Evolutionary conservation across 768 basidiomycete species (phyloP).

Genomic region (Tricholoma hemisulphureum): DNA sequence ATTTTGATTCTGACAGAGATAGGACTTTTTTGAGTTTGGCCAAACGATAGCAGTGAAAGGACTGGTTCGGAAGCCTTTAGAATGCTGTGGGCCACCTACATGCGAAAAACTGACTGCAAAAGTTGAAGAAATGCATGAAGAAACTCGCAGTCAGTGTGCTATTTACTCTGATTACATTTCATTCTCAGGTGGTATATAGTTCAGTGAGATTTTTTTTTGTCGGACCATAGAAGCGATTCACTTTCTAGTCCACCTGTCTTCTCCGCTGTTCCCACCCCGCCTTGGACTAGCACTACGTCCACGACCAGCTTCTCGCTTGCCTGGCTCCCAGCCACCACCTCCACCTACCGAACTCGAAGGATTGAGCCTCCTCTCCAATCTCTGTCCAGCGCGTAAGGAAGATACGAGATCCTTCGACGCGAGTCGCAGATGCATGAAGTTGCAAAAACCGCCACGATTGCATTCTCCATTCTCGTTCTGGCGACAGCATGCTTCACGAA

Average conservation of each 20-base stretch:
- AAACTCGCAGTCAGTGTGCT: no score
- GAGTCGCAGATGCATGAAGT: slow-evolving; percentile 95
- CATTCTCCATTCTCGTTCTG: slow-evolving; percentile 99
- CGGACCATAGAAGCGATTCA: slow-evolving; percentile 16
- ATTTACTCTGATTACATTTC: no score
- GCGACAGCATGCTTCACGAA: slow-evolving; percentile 96
- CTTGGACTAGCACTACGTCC: slow-evolving; percentile 74
- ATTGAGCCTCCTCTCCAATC: slow-evolving; percentile 75
- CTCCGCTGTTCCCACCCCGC: slow-evolving; percentile 62
- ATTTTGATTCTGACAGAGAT: no score
- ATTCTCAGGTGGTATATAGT: no score
- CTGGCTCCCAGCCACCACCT: slow-evolving; percentile 84
- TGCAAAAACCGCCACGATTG: slow-evolving; percentile 97
- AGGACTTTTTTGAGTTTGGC: no score
- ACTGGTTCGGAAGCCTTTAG: no score
- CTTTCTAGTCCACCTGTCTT: slow-evolving; percentile 77
- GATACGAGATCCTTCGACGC: slow-evolving; percentile 83
- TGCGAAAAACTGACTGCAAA: no score
- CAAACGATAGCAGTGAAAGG: no score
- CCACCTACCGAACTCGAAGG: slow-evolving; percentile 62
- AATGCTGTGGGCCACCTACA: no score
- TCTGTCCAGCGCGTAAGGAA: slow-evolving; percentile 77
- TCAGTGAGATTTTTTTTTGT: no score
- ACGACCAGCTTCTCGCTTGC: slow-evolving; percentile 60
- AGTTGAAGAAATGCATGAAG: no score